phyloP scores from a whole-genome alignment of 2,329 filamentous ascomycete species.

The Chalaropsis thielavioides region DNA sequence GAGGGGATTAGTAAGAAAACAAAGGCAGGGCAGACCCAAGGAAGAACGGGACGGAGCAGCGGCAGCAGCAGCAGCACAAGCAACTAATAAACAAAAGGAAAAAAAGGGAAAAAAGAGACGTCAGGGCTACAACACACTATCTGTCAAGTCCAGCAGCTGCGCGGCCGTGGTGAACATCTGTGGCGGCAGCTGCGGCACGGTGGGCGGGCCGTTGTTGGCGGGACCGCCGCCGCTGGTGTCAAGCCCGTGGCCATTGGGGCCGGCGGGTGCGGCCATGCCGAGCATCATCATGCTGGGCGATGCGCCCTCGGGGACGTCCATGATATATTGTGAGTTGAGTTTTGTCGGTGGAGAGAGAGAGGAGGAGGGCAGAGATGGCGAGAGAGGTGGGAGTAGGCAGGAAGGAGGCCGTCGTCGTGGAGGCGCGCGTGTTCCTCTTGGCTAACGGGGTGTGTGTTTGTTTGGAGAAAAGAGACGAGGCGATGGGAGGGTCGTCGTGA shows the following conservation, averaged over 20 bases:
- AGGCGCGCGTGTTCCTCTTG: too few relatives aligned
- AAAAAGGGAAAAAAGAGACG: background rate
- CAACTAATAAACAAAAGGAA: background rate
- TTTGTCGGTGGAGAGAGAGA: background rate
- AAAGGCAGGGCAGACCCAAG: background rate
- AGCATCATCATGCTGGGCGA: constrained; percentile 12
- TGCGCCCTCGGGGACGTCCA: constrained; percentile 9
- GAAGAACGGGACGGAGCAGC: background rate
- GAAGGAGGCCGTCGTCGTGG: too few relatives aligned
- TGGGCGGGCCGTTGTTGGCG: constrained; percentile 29
- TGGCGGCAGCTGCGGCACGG: constrained; percentile 55
- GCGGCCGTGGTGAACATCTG: constrained; percentile 99
- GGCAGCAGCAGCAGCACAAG: background rate
- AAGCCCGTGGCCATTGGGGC: constrained; percentile 17
- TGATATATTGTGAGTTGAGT: background rate
- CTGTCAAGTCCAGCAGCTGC: constrained; percentile 86
- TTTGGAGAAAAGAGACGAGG: too few relatives aligned
- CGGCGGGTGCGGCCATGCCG: constrained; percentile 20
- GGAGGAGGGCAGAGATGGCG: background rate
- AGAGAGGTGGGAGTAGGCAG: background rate
- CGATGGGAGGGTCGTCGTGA: too few relatives aligned
- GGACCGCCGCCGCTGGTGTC: background rate
- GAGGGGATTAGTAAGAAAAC: background rate
- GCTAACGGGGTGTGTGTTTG: too few relatives aligned
- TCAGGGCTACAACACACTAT: constrained; percentile 49